These are phyloP conservation scores for Puya raimondii DNA, from an alignment of 176 grass and related monocot species.

Conservation along the genomic window DNA sequence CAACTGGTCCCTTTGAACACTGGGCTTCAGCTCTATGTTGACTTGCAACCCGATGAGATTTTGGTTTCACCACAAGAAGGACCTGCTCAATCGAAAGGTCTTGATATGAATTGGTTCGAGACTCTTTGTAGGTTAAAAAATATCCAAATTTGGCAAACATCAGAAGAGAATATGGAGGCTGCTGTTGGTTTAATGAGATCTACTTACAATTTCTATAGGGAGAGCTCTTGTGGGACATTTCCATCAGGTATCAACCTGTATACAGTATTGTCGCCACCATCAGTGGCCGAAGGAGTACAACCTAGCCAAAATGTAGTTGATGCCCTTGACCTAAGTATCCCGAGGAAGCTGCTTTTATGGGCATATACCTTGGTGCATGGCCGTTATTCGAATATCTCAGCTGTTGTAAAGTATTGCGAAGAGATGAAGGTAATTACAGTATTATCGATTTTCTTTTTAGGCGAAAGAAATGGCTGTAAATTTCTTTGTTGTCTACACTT, in stretches of 20 bases:
- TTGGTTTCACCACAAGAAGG: constrained; percentile 67
- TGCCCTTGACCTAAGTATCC: constrained; percentile 69
- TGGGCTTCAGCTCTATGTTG: constrained; percentile 60
- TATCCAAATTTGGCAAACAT: constrained; percentile 61
- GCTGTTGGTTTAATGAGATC: constrained; percentile 76
- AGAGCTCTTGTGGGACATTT: constrained; percentile 76
- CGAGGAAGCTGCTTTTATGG: constrained; percentile 94
- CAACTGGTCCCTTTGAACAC: constrained; percentile 38
- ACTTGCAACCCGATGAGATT: constrained; percentile 85
- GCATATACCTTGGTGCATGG: constrained; percentile 69
- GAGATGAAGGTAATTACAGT: constrained; percentile 72
- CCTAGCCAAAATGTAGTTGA: constrained; percentile 42
- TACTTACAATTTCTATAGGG: constrained; percentile 87
- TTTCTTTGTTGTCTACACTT: constrained; percentile 7
- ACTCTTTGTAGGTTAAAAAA: constrained; percentile 79
- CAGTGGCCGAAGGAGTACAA: constrained; percentile 33
- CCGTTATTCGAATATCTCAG: constrained; percentile 65
- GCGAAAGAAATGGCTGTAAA: neutral
- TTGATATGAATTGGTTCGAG: constrained; percentile 98
- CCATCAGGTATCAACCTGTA: constrained; percentile 79
- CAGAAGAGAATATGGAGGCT: constrained; percentile 82
- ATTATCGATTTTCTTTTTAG: neutral
- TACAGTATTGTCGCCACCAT: constrained; percentile 37
- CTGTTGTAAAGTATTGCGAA: constrained; percentile 82
- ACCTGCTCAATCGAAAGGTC: constrained; percentile 69